phyloP scores from a whole-genome alignment of 768 basidiomycete genomes.

The Lactarius hengduanensis region DNA sequence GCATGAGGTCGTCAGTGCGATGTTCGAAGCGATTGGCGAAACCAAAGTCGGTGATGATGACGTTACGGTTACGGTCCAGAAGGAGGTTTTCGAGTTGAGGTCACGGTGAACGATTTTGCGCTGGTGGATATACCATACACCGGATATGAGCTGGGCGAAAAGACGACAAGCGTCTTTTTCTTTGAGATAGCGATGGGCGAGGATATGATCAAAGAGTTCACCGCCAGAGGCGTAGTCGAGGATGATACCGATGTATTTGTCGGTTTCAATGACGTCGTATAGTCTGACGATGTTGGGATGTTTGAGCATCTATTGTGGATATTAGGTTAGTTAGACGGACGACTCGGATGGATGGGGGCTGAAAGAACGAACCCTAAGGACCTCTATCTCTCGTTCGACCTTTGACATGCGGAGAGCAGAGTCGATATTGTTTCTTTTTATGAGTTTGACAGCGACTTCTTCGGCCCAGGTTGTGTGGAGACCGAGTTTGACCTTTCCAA shows the following conservation, averaged over 20 bases:
- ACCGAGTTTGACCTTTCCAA: conserved; percentile 98
- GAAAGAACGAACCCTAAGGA: conserved; percentile 70
- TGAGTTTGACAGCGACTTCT: conserved; percentile 98
- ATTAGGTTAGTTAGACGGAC: conserved; percentile 23
- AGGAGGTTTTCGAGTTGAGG: conserved; percentile 96
- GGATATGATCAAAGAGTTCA: conserved; percentile 97
- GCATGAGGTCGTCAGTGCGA: conserved; percentile 92
- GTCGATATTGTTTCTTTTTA: conserved; percentile 90
- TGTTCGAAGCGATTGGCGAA: conserved; percentile 98
- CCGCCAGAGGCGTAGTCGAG: conserved; percentile 98
- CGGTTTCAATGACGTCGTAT: conserved; percentile 98
- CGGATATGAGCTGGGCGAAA: conserved; percentile 97
- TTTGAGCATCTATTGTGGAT: conserved; percentile 65
- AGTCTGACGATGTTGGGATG: conserved; percentile 98
- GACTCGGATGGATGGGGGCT: conserved; percentile 3
- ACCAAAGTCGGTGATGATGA: conserved; percentile 99
- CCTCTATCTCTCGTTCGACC: conserved; percentile 97
- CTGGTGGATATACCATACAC: conserved; percentile 98
- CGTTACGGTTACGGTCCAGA: conserved; percentile 94
- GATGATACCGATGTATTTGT: conserved; percentile 99
- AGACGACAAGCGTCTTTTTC: conserved; percentile 94
- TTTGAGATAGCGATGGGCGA: conserved; percentile 93
- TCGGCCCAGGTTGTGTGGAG: conserved; percentile 92
- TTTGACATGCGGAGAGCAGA: conserved; percentile 84
- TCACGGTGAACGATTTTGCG: conserved; percentile 99